Percentiles rank a stretch among this genome's conserved stretches.
Conservation (phyloP, 352 stramenopile species). For the Phytophthora macrochlamydospora region DNA sequence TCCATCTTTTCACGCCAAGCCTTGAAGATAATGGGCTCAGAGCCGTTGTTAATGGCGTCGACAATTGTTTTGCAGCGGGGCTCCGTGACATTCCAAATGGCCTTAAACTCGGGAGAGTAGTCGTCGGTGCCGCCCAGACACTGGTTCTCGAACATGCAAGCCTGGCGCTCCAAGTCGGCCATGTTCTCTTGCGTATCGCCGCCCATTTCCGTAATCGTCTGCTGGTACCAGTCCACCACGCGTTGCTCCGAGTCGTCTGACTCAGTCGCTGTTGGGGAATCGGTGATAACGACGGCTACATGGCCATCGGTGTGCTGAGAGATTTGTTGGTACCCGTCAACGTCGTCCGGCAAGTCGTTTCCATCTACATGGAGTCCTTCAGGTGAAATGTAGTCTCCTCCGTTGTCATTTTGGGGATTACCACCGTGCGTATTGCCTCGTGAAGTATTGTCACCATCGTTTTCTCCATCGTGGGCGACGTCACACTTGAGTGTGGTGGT, state of each 20-base stretch:
- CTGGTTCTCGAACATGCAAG: slow-evolving; percentile 59
- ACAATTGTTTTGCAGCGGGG: slow-evolving; percentile 58
- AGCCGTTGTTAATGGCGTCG: slow-evolving; percentile 42
- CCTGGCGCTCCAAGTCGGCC: slow-evolving; percentile 59
- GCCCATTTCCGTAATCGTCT: slow-evolving; percentile 39
- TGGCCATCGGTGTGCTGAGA: slow-evolving; percentile 23
- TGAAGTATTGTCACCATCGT: background rate
- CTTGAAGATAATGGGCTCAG: slow-evolving; percentile 34
- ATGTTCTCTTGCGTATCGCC: slow-evolving; percentile 40
- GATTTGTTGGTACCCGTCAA: slow-evolving; percentile 10
- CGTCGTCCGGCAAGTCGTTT: slow-evolving; percentile 1
- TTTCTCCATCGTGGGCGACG: slow-evolving; percentile 2
- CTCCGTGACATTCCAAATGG: slow-evolving; percentile 39
- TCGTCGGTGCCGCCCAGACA: slow-evolving; percentile 56
- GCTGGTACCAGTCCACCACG: slow-evolving; percentile 52
- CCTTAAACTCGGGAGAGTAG: slow-evolving; percentile 57
- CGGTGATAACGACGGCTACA: slow-evolving; percentile 14
- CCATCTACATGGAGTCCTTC: background rate
- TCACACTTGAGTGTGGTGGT: slow-evolving; percentile 14
- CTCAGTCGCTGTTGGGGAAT: background rate
- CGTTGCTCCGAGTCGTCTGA: slow-evolving; percentile 38
- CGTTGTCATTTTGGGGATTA: background rate
- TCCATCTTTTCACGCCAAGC: slow-evolving; percentile 48
- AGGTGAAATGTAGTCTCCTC: slow-evolving; percentile 1
- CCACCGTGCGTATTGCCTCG: background rate